Base-by-base conservation (phyloP, 257 asterid genomes). In the Thymus mandschuricus region DNA sequence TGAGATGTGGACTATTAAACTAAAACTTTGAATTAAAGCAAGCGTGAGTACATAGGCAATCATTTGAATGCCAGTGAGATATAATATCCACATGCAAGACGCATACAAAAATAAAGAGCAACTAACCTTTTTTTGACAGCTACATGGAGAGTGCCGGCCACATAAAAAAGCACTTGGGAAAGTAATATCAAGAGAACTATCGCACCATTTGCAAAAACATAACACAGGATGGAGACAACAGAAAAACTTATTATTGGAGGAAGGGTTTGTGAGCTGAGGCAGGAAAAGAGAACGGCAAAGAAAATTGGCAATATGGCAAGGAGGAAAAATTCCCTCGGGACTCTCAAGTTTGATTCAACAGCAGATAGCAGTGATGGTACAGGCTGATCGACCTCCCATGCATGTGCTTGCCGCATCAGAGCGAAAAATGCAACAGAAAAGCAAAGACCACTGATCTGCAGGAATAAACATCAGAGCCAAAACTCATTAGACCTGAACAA, bases 341-440 rank as follows among this genome's bases (percentile, higher is more conserved):
- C 73, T 86, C 81, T 81, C 85, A 95, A 77, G 85, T 95, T 95
- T 69, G 89, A 87, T 82, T 88, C 99, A 44, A 95, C 81, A 12
- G 98, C 88, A 27, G 98, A 88, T 50, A 92, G 82, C 80, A 95
- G 45, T 7, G 99, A 88, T 27, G 97, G 99, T 68, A 92, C 71
- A 38, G 96, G 94, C 81, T 69, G 87, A 81, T 88, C 91, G 76
- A 83, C 77, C 75, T 95, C 98, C 93, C 98, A 88, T 73, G 95
- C 90, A 75, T 84, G 73, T 40, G 98, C 91, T 86, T 92, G 99
- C 80, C 90, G 85, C 96, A 88, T 92, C 79, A 92, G 87, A 84
- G 96, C 96, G 9, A 89, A 95, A 82, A 89, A 87, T 52, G 83
- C 85, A 64, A 88, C 91, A 70, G 99, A 91, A 66, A 89, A 51